Evolutionary conservation across 495 filamentous ascomycete genomes (phyloP).

Genomic region (Penicillium bovifimosum): DNA sequence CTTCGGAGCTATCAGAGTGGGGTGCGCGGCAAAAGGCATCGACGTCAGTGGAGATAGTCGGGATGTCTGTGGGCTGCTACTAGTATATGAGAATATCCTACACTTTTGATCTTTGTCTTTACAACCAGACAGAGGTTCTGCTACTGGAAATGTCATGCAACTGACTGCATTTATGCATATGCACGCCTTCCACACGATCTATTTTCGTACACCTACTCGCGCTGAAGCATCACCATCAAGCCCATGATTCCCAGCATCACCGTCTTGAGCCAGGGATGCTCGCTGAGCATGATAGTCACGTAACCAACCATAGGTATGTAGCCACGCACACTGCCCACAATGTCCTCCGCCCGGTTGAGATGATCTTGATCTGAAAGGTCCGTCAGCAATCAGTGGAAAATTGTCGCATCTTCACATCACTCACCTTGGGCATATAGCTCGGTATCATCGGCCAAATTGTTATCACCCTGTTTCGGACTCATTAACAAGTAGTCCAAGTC

Average conservation of each 20-base stretch:
- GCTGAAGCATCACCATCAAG: constrained; percentile 83
- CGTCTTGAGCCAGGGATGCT: constrained; percentile 96
- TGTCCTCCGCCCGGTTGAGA: constrained; percentile 75
- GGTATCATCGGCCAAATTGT: constrained; percentile 90
- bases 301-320: constrained; percentile 96
- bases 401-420: neutral
- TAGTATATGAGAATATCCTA: no score
- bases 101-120: no score
- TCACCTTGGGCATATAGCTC: constrained; percentile 49
- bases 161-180: neutral
- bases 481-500: neutral
- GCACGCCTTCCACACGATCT: neutral
- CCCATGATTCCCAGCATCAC: constrained; percentile 94
- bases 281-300: constrained; percentile 92
- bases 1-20: constrained; percentile 16
- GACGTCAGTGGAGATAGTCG: constrained; percentile 24
- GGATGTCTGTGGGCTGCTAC: neutral
- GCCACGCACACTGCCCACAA: constrained; percentile 90
- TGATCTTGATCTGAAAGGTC: constrained; percentile 66
- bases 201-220: constrained; percentile 52
- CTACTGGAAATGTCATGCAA: no score
- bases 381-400: neutral
- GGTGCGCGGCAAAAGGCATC: constrained; percentile 27
- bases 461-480: constrained; percentile 58
- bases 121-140: no score